Evolutionary conservation across 2,329 filamentous ascomycete species (phyloP).

Genomic region (Ophiostoma perfectum): DNA sequence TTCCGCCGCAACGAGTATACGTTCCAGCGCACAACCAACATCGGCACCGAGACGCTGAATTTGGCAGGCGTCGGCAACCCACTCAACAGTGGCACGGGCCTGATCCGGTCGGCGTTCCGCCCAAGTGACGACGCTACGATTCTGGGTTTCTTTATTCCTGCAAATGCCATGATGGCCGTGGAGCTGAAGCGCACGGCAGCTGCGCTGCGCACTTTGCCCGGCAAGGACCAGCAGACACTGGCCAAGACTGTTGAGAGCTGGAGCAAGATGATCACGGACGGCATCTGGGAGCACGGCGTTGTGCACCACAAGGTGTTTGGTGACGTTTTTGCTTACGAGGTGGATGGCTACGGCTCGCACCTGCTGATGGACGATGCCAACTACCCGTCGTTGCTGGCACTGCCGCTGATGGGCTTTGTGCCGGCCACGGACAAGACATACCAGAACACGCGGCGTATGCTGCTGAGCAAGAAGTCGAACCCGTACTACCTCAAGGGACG

Average conservation of each 20-base stretch:
- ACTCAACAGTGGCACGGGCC: constrained; percentile 72
- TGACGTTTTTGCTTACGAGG: constrained; percentile 78
- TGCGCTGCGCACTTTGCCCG: constrained; percentile 53
- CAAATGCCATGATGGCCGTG: constrained; percentile 93
- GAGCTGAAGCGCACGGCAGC: constrained; percentile 71
- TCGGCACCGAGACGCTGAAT: constrained; percentile 84
- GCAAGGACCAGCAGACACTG: constrained; percentile 34
- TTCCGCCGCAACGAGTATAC: constrained; percentile 75
- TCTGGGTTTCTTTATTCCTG: constrained; percentile 88
- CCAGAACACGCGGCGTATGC: constrained; percentile 74
- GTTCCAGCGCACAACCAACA: constrained; percentile 73
- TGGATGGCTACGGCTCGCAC: constrained; percentile 76
- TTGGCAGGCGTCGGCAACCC: constrained; percentile 86
- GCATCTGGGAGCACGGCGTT: constrained; percentile 79
- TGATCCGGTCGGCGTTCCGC: constrained; percentile 86
- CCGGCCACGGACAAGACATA: constrained; percentile 63
- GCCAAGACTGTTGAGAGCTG: constrained; percentile 53
- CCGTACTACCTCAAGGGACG: constrained; percentile 79
- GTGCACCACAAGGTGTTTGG: constrained; percentile 70
- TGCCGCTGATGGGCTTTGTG: constrained; percentile 75
- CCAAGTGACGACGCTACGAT: constrained; percentile 95
- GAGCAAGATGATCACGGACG: constrained; percentile 61
- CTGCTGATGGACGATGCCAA: constrained; percentile 91
- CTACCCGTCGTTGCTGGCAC: constrained; percentile 70
- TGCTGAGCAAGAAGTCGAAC: constrained; percentile 70